Conservation (phyloP, 768 basidiomycete species). For the Astraeus odoratus region DNA sequence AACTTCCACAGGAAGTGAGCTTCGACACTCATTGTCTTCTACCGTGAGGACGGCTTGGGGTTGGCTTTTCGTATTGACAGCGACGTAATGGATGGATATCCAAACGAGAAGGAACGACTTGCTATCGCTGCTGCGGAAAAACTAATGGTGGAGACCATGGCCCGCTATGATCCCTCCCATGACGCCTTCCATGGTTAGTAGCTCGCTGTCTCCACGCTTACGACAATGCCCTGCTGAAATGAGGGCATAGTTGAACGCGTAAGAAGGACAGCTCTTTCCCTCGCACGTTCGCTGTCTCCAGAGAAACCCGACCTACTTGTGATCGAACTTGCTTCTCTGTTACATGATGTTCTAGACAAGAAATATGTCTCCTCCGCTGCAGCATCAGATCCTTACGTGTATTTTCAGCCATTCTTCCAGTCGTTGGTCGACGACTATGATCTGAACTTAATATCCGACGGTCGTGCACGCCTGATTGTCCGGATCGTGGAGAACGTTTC, state of each 20-base stretch:
- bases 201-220: background rate
- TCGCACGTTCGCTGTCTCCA: slow-evolving; percentile 45
- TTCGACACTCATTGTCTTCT: no score
- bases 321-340: slow-evolving; percentile 79
- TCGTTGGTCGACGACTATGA: slow-evolving; percentile 35
- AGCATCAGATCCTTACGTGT: slow-evolving; percentile 55
- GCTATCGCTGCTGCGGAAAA: slow-evolving; percentile 54
- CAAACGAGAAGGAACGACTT: slow-evolving; percentile 43
- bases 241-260: slow-evolving; percentile 68
- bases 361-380: slow-evolving; percentile 63
- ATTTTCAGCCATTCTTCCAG: slow-evolving; percentile 62
- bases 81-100: slow-evolving; percentile 29
- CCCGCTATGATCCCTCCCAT: slow-evolving; percentile 73
- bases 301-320: slow-evolving; percentile 60
- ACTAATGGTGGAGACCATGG: slow-evolving; percentile 69
- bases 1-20: no score
- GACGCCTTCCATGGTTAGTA: slow-evolving; percentile 69
- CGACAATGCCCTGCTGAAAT: slow-evolving; percentile 4
- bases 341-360: slow-evolving; percentile 85
- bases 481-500: slow-evolving; percentile 73
- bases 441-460: slow-evolving; percentile 53
- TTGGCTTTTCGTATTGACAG: background rate
- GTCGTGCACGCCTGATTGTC: slow-evolving; percentile 49
- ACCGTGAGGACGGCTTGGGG: slow-evolving; percentile 5
- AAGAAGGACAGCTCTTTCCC: slow-evolving; percentile 61